A percentile compares a stretch with the other conserved stretches of the same genome.
These are phyloP conservation scores for Fusarium anthophilum DNA, from an alignment of 2,329 filamentous ascomycete species.

Conservation along the genomic window DNA sequence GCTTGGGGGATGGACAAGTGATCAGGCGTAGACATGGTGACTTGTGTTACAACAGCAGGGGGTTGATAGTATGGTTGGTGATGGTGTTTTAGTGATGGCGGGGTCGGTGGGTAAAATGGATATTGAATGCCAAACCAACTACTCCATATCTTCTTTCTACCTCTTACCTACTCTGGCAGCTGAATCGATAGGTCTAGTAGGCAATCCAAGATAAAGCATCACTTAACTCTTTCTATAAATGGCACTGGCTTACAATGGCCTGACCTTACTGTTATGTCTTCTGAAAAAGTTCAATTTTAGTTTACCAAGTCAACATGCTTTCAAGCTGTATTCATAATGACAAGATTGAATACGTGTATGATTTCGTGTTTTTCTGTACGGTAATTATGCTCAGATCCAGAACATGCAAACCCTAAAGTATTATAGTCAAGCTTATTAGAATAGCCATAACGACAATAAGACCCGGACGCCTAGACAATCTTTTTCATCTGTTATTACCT, in stretches of 20 bases:
- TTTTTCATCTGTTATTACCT: not conserved
- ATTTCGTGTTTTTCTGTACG: no score
- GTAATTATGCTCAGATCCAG: not conserved
- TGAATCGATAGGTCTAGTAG: not conserved
- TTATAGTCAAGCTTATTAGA: not conserved
- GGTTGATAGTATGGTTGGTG: not conserved
- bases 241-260: not conserved
- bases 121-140: not conserved
- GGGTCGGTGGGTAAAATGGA: slow-evolving; percentile 17
- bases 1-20: slow-evolving; percentile 48
- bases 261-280: not conserved
- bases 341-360: accelerated
- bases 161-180: not conserved
- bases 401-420: not conserved
- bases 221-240: not conserved
- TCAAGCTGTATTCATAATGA: no score
- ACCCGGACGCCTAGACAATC: not conserved
- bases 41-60: not conserved
- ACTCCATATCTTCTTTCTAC: not conserved
- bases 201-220: not conserved
- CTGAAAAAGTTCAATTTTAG: not conserved
- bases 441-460: not conserved
- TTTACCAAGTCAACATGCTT: not conserved
- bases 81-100: slow-evolving; percentile 19
- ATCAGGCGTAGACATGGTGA: slow-evolving; percentile 20